Evolutionary conservation across 2,329 filamentous ascomycete genomes (phyloP), one percentile per base, ranked within the genome.

Genomic region (Trichoderma koningiopsis): DNA sequence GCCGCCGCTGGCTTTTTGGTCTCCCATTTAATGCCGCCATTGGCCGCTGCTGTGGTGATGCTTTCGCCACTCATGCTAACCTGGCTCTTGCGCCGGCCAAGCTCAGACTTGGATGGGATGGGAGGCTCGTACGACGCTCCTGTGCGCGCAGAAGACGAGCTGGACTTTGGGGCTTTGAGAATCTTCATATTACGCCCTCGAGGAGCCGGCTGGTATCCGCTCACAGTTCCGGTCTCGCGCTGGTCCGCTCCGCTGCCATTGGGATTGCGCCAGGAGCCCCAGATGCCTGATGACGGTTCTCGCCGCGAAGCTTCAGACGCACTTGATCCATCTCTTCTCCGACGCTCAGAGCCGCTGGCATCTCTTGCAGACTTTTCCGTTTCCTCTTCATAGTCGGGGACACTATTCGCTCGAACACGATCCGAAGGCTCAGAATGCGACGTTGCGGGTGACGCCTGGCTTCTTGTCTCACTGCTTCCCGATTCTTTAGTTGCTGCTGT

Each of bases 101-200:
- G 86, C 11, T 79, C 80, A 8, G 81, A 78, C 70, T 84, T 83
- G n/a, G 81, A 74, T 1, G 81, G 74, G 10, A 82, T 75, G 4
- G 84, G 76, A 5, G 84, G 81, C 71, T 90, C 88, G 69, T 88
- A 87, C 2, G 85, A 78, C 1, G 83, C 74, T 0, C 85, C 85
- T 0, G 84, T 84, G 70, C 83, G 83, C 1, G 82, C 80, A 13
- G 85, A 84, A 1, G 82, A 81, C 0, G 90, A 86, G 27, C 81
- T 81, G 6, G 89, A 84, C 77, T 93, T 96, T 68, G 86, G 86
- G 1, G 95, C 90, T 76, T 94, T 93, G 64, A 98, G 84, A 1
- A 97, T 91, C 82, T 97, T 98, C 91, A 98, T 98, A 62, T 89
- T 90, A 61, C 91, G 88, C 19, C 85, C 81, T 59, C 89, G 84